Conservation (phyloP, 208 protist genomes). For the Trypanosoma avium region DNA sequence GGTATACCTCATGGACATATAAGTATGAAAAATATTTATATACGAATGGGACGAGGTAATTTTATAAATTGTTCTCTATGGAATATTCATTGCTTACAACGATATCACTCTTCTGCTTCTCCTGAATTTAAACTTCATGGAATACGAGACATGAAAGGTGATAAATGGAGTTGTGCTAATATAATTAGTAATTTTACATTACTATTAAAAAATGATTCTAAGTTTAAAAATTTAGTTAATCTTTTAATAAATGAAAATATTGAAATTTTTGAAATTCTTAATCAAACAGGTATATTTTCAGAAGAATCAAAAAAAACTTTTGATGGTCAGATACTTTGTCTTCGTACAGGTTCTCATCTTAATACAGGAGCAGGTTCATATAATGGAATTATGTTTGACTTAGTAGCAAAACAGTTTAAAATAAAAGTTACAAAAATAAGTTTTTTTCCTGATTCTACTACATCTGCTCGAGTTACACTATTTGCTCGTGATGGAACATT, state of each 20-base stretch:
- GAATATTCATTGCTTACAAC: slow-evolving; percentile 48
- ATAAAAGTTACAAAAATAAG: slow-evolving; percentile 68
- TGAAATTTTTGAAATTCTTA: slow-evolving; percentile 49
- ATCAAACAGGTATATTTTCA: slow-evolving; percentile 53
- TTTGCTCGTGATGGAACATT: slow-evolving; percentile 76
- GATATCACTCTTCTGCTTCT: slow-evolving; percentile 41
- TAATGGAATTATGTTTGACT: slow-evolving; percentile 92
- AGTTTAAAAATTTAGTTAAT: slow-evolving; percentile 30
- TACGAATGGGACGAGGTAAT: slow-evolving; percentile 44
- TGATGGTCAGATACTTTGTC: slow-evolving; percentile 52
- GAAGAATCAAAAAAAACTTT: slow-evolving; percentile 37
- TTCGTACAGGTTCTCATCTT: slow-evolving; percentile 55
- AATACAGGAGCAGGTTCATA: slow-evolving; percentile 62
- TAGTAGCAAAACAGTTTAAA: slow-evolving; percentile 70
- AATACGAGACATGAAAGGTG: slow-evolving; percentile 43
- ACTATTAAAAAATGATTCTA: slow-evolving; percentile 25
- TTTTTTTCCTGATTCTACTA: slow-evolving; percentile 82
- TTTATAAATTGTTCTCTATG: slow-evolving; percentile 61
- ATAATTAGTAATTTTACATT: slow-evolving; percentile 33
- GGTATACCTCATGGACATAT: slow-evolving; percentile 69
- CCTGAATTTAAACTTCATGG: slow-evolving; percentile 41
- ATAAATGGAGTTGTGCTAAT: slow-evolving; percentile 63
- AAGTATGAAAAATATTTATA: slow-evolving; percentile 65
- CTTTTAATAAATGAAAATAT: slow-evolving; percentile 37
- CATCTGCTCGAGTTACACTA: slow-evolving; percentile 56